Base-by-base conservation (phyloP, 345 rosid species). In the Alliaria petiolata region DNA sequence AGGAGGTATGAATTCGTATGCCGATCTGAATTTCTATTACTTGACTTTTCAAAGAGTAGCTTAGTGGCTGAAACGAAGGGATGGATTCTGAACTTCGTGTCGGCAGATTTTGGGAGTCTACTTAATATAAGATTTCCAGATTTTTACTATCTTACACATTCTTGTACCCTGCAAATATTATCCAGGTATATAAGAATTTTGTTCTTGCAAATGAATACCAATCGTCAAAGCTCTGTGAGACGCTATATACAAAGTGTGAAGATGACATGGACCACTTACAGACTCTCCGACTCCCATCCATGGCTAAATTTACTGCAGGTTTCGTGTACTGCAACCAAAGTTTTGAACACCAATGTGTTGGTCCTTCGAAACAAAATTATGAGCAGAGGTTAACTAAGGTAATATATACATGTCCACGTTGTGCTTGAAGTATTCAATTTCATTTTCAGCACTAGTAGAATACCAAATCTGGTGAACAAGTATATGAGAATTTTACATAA, bases 261-360 rank as follows among this genome's bases (percentile, higher is more conserved):
- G 99, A 92, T 79, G 86, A 75, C 75, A 92, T 95, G 99, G 99
- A 95, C 84, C 97, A 86, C 69, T 93, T 95, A 84, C 99, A 95
- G 76, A 82, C 87, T 78, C 99, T 95, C 63, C 86, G 90, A 65
- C 98, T 92, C 79, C 99, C 99, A 76, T 90, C 99, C 45, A 92
- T 95, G 98, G 96, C 99, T 64, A 95, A 95, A 81, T 95, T 95
- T 78, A 90, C 90, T 70, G 97, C 98, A 16, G 99, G 99, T 70
- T 87, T 89, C 76, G 76, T 84, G 54, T 89, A 84, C 75, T 95
- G 99, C 83, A 95, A 92, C 83, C 93, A 80, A 77, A 95, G 83
- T 76, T 95, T 95, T 69, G 96, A 86, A 64, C 79, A 30, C 52
- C 85, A 86, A 62, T 95, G 99, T 72, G 85, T 90, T 65, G 98